Conservation (phyloP, 2,329 filamentous ascomycete species). For the Botrytis medusae region DNA sequence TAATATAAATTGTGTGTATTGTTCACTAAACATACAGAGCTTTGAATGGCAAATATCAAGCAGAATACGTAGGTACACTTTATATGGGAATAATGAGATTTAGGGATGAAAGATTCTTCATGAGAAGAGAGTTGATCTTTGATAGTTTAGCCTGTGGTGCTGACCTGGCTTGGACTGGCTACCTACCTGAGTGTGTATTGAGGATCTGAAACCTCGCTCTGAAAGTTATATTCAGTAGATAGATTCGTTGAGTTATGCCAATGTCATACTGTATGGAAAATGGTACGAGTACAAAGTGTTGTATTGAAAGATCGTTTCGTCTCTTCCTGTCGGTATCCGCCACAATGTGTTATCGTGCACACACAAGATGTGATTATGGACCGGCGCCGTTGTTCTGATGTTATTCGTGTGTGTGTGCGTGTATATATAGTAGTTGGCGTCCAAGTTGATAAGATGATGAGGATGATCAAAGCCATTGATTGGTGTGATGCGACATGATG, state of each 20-base stretch:
- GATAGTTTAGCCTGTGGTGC: background rate
- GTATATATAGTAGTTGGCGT: background rate
- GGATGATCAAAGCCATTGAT: background rate
- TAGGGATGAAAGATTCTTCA: background rate
- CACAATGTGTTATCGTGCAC: background rate
- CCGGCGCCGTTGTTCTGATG: background rate
- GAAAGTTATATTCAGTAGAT: background rate
- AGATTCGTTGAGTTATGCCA: background rate
- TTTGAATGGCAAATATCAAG: background rate
- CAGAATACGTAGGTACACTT: background rate
- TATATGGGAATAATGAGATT: background rate
- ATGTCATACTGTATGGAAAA: background rate
- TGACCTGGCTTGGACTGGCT: background rate
- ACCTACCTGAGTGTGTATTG: background rate
- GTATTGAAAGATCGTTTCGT: background rate
- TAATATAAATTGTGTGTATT: background rate
- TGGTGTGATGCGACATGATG: background rate
- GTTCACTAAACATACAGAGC: slow-evolving; percentile 3
- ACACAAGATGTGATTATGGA: background rate
- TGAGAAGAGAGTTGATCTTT: background rate
- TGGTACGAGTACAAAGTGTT: background rate
- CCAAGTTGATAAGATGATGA: background rate
- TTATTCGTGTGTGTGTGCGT: background rate
- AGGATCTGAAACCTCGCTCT: background rate
- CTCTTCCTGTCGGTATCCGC: background rate